Conservation (phyloP, 2,329 filamentous ascomycete genomes). For the Cercospora janseana region DNA sequence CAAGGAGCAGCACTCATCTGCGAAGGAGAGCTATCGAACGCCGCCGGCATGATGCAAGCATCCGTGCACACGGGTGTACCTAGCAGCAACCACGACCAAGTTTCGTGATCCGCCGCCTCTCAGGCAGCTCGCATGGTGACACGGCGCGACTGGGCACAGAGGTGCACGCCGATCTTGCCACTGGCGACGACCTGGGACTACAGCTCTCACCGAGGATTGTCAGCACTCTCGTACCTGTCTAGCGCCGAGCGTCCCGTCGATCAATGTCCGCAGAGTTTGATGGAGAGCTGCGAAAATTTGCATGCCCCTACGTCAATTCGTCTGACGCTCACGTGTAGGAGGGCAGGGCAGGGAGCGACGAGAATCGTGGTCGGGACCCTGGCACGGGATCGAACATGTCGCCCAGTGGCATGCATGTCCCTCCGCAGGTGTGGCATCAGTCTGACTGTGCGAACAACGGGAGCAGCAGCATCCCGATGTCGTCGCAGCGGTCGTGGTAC, state of each 20-base stretch:
- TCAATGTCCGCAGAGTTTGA: slow-evolving; percentile 3
- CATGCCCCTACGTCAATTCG: not conserved
- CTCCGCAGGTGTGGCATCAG: slow-evolving; percentile 1
- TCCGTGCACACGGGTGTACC: not conserved
- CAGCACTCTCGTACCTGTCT: slow-evolving; percentile 2
- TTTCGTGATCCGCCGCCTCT: not conserved
- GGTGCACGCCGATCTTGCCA: slow-evolving; percentile 1
- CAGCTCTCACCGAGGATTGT: not conserved
- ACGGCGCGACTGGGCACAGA: not conserved
- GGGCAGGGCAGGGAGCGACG: slow-evolving; percentile 1
- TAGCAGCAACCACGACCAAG: slow-evolving; percentile 6
- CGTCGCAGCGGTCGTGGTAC: not conserved
- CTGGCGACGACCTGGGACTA: not conserved
- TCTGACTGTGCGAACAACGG: slow-evolving; percentile 1
- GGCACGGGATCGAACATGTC: too few species aligned
- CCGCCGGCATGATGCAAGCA: slow-evolving; percentile 14
- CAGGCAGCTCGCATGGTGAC: not conserved
- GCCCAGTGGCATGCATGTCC: too few species aligned
- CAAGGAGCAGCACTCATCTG: slow-evolving; percentile 12
- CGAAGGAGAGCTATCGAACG: slow-evolving; percentile 16
- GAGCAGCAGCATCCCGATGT: not conserved
- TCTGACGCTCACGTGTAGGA: not conserved
- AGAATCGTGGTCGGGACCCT: too few species aligned
- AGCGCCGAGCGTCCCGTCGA: slow-evolving; percentile 1
- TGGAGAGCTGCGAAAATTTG: slow-evolving; percentile 3